phyloP scores from a whole-genome alignment of 2,329 filamentous ascomycete genomes.

The Cyphellophora europaea region DNA sequence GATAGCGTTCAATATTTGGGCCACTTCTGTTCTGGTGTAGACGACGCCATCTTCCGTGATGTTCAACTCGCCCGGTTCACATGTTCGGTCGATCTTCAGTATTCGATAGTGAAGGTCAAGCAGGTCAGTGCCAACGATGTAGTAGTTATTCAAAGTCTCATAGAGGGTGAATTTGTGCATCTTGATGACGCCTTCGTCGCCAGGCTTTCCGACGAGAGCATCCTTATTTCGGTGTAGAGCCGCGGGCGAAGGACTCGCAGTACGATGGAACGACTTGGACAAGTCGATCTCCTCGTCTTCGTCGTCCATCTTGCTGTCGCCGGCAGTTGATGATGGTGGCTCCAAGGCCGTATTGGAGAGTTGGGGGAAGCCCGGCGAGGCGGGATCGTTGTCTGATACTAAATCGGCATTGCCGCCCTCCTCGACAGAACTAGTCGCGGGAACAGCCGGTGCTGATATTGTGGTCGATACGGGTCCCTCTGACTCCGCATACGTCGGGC shows the following conservation, averaged over 20 bases:
- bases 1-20: conserved; percentile 83
- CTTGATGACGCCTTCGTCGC: conserved; percentile 36
- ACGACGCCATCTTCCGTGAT: conserved; percentile 92
- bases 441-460: no score
- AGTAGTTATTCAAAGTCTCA: conserved; percentile 87
- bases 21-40: conserved; percentile 88
- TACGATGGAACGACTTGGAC: conserved; percentile 35
- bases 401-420: no score
- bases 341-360: conserved; percentile 23
- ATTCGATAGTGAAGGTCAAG: conserved; percentile 83
- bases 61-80: conserved; percentile 66
- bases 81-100: conserved; percentile 87
- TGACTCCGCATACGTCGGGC: no score
- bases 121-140: conserved; percentile 86
- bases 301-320: conserved; percentile 25
- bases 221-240: conserved; percentile 29
- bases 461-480: no score
- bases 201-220: conserved; percentile 24
- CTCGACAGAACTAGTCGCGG: no score
- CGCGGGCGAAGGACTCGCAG: conserved; percentile 26
- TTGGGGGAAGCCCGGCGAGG: conserved; percentile 11
- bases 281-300: conserved; percentile 36
- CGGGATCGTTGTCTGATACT: conserved; percentile 4
- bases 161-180: conserved; percentile 99
- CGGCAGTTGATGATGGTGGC: conserved; percentile 22